Percentiles rank a stretch among this genome's conserved stretches.
Evolutionary conservation across 305 asterid genomes (phyloP).

Genomic region (Nicotiana rustica): DNA sequence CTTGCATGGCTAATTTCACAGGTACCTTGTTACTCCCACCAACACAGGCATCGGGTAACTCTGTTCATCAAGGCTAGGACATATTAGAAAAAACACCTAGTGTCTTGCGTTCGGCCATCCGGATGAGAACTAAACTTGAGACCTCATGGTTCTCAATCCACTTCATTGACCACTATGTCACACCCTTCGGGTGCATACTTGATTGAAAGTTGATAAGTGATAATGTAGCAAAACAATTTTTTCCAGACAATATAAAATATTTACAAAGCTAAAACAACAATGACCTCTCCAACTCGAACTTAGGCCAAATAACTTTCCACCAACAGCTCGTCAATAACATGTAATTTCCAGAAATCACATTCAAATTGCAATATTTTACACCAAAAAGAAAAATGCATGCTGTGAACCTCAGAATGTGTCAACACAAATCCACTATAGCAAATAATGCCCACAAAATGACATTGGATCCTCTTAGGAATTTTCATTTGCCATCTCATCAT

Average conservation of each 20-base stretch:
- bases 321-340: background rate
- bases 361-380: background rate
- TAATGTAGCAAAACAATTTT: too few relatives aligned
- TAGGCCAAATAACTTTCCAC: background rate
- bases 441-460: background rate
- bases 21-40: too few relatives aligned
- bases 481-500: background rate
- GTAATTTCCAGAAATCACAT: background rate
- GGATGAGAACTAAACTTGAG: too few relatives aligned
- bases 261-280: background rate
- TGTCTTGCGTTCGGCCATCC: too few relatives aligned
- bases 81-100: too few relatives aligned
- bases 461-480: constrained; percentile 29
- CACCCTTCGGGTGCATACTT: too few relatives aligned
- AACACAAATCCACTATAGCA: background rate
- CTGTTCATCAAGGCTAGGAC: too few relatives aligned
- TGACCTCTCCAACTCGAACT: background rate
- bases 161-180: too few relatives aligned
- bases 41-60: too few relatives aligned
- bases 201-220: too few relatives aligned
- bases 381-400: background rate
- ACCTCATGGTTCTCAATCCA: too few relatives aligned
- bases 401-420: background rate
- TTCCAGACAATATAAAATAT: background rate
- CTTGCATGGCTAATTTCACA: too few relatives aligned